Evolutionary conservation across 257 asterid genomes (phyloP), one percentile per base, ranked within the genome.

Genomic region (Solanum rostratum): DNA sequence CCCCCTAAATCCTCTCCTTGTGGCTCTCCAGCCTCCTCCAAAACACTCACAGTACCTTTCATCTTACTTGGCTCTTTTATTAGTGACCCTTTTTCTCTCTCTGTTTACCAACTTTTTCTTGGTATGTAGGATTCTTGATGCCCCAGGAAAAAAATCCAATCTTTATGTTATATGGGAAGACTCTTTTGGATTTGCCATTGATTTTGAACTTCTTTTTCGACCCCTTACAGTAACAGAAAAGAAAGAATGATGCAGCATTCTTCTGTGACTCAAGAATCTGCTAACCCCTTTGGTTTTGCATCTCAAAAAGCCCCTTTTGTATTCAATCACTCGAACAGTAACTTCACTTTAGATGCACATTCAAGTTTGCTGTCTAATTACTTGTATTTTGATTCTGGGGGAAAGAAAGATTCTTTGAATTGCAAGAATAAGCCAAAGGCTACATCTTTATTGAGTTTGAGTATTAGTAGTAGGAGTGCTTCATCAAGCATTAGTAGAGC

Each of bases 241-340:
- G 49, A 22, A 45, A 54, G 41, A 85, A 81, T 59, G 86, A 94
- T 95, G 98, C 98, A 94, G 91, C 87, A 93, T 74, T 90, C 98
- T 73, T 82, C 97, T 14, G 93, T 93, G 78, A 89, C 91, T 43
- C 95, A 90, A 87, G 99, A 97, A 83, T 87, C 98, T 59, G 57
- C 89, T 49, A 95, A 79, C 69, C 91, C 92, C 33, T 73, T 89
- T 16, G 85, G 89, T 13, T 86, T 88, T 55, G 93, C 89, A 81
- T 92, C 97, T 84, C 90, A 90, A 57, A 85, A 94, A 88, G 92
- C 94, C 15, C 88, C 91, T 86, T 82, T 83, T 57, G 88, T 86
- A 16, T 84, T 90, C 86, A 90, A 92, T 89, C 81, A 89, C 50
- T 84, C 95, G 8, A 74, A 29, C 79, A 84, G 85, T 84, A 46